phyloP scores from a whole-genome alignment of 306 rosid genomes.

The Acmispon strigosus region DNA sequence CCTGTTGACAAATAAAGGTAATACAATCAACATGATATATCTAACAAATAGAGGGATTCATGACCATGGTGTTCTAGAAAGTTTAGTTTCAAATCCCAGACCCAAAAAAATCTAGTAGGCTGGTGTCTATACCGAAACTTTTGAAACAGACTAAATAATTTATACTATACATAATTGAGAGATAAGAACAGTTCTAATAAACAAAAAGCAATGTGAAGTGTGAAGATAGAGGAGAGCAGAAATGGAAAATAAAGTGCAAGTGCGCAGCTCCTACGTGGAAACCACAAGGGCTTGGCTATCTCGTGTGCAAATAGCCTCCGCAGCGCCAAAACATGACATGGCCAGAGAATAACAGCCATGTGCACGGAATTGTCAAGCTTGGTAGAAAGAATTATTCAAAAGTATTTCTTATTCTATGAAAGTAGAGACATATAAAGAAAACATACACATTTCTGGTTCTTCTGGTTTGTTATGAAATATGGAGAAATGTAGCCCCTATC shows the following conservation, averaged over 20 bases:
- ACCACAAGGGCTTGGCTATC: neutral
- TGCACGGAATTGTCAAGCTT: neutral
- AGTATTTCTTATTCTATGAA: neutral
- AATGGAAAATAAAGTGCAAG: too few species aligned
- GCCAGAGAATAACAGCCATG: too few species aligned
- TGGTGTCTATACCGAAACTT: neutral
- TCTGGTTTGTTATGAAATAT: slow-evolving; percentile 81
- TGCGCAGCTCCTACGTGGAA: too few species aligned
- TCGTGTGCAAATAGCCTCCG: too few species aligned
- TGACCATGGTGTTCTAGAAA: neutral
- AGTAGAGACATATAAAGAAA: neutral
- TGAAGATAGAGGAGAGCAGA: too few species aligned
- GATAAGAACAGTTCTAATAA: too few species aligned
- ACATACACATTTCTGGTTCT: slow-evolving; percentile 94
- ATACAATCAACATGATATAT: neutral
- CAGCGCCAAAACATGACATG: neutral
- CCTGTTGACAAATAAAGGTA: slow-evolving; percentile 40
- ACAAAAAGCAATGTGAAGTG: too few species aligned
- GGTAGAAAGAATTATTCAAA: neutral
- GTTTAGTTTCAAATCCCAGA: neutral
- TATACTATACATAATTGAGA: too few species aligned
- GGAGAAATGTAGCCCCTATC: slow-evolving; percentile 98
- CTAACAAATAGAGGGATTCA: neutral
- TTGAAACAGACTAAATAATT: too few species aligned
- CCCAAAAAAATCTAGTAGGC: neutral